A percentile compares a stretch with the other conserved stretches of the same genome.
Evolutionary conservation across 139 green algal species (phyloP).

Genomic region (Chlorella ohadii): DNA sequence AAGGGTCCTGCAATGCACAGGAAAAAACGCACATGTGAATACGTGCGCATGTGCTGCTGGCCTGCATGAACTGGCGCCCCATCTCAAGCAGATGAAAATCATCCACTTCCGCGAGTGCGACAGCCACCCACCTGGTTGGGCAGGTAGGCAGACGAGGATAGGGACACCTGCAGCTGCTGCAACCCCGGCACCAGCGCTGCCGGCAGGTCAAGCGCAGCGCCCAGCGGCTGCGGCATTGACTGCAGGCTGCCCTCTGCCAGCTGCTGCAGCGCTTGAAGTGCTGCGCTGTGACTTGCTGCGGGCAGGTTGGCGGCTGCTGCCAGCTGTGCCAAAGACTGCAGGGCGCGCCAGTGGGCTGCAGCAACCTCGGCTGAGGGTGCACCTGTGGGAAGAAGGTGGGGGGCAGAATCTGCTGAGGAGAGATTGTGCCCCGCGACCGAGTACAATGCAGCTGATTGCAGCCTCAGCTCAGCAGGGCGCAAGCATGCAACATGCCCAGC

Average conservation of each 20-base stretch:
- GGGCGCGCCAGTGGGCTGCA: slow-evolving; percentile 14
- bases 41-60: not conserved
- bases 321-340: slow-evolving; percentile 13
- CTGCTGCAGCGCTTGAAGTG: not conserved
- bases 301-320: not conserved
- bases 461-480: too few relatives aligned
- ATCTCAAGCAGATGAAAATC: too few relatives aligned
- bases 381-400: not conserved
- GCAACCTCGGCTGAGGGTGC: not conserved
- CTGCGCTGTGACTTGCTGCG: not conserved
- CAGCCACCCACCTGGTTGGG: not conserved
- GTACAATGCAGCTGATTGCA: too few relatives aligned
- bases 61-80: too few relatives aligned
- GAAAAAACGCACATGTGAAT: too few relatives aligned
- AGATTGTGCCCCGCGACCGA: too few relatives aligned
- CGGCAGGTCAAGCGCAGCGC: not conserved
- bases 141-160: not conserved
- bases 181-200: not conserved
- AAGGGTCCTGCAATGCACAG: not conserved
- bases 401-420: too few relatives aligned
- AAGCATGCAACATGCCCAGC: not conserved
- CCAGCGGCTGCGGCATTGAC: not conserved
- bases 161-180: slow-evolving; percentile 12
- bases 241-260: not conserved
- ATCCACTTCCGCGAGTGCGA: too few relatives aligned